Conservation (phyloP, 345 rosid species). For the Gossypium bickii region DNA sequence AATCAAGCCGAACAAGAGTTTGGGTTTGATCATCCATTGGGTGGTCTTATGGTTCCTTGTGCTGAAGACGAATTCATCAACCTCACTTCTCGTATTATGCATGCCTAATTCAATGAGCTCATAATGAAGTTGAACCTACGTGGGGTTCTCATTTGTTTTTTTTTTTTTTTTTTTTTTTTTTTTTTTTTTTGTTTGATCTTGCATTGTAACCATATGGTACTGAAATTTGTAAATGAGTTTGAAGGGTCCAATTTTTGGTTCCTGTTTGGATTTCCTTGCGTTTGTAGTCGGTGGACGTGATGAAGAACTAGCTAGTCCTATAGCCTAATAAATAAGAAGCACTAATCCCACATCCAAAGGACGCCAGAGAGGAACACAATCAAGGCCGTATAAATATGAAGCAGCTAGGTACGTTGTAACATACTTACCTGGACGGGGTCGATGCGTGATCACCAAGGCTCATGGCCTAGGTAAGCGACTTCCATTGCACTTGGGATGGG, state of each 20-base stretch:
- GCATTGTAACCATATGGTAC: neutral
- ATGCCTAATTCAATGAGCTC: neutral
- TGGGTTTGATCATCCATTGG: constrained; percentile 45
- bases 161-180: too few relatives aligned
- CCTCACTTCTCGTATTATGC: constrained; percentile 14
- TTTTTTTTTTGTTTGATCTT: neutral
- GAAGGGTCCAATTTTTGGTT: neutral
- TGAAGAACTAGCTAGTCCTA: too few relatives aligned
- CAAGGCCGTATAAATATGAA: too few relatives aligned
- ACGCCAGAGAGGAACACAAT: too few relatives aligned
- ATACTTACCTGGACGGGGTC: too few relatives aligned
- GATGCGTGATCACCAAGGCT: too few relatives aligned
- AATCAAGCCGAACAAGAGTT: constrained; percentile 49
- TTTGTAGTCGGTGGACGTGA: neutral
- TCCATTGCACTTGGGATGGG: too few relatives aligned
- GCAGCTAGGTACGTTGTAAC: too few relatives aligned
- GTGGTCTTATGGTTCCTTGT: constrained; percentile 56
- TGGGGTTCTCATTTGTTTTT: neutral
- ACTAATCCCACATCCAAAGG: too few relatives aligned
- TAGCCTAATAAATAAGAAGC: too few relatives aligned
- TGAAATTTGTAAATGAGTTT: neutral
- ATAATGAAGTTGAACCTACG: neutral
- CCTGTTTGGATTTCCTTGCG: neutral
- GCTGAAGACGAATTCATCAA: constrained; percentile 38
- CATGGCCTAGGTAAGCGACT: too few relatives aligned